These are phyloP conservation scores for Chalaropsis ovoidea DNA, from an alignment of 2,329 filamentous ascomycete genomes.

Conservation along the genomic window DNA sequence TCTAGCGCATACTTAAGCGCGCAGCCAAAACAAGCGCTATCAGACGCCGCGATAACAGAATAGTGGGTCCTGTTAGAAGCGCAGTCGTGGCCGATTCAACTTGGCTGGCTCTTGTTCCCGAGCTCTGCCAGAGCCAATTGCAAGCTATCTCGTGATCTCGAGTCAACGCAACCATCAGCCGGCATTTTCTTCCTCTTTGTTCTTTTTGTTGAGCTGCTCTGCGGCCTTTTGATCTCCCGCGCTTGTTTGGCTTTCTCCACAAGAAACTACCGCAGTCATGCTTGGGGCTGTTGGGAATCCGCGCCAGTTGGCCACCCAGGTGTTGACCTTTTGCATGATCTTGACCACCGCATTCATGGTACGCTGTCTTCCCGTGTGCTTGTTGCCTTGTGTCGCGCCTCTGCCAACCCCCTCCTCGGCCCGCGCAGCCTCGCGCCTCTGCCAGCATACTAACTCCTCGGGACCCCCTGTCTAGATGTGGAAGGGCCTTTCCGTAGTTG, in stretches of 20 bases:
- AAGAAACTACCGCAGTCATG: constrained; percentile 40
- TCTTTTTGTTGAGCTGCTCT: neutral
- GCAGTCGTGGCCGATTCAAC: constrained; percentile 11
- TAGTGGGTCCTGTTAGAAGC: neutral
- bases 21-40: neutral
- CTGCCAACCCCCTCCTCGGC: neutral
- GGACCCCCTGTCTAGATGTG: constrained; percentile 49
- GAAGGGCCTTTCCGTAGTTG: constrained; percentile 75
- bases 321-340: constrained; percentile 84
- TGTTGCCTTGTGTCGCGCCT: neutral
- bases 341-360: constrained; percentile 88
- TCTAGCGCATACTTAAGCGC: neutral
- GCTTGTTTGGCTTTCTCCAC: neutral
- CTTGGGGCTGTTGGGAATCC: constrained; percentile 60
- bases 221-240: too few relatives aligned
- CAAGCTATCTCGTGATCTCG: neutral
- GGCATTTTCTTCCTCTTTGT: neutral
- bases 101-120: too few relatives aligned
- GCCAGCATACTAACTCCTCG: constrained; percentile 6
- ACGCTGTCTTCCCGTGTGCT: constrained; percentile 26
- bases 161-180: neutral
- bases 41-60: neutral
- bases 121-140: neutral
- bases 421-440: neutral
- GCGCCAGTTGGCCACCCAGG: constrained; percentile 68